Evolutionary conservation across 169 alveolate genomes (phyloP).

Genomic region (Cryptosporidium parvum): DNA sequence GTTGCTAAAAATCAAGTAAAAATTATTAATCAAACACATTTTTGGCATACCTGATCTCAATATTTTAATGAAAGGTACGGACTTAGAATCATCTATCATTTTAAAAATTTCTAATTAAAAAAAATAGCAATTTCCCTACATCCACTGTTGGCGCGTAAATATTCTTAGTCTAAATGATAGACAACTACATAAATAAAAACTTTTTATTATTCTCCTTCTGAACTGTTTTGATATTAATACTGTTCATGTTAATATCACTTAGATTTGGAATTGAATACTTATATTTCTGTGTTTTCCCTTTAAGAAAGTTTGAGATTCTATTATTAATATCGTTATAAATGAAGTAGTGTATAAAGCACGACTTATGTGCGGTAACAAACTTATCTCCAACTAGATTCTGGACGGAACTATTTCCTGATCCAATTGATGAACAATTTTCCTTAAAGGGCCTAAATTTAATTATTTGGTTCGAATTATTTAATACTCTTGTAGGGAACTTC

Average conservation of each 20-base stretch:
- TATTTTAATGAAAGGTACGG: conserved; percentile 3
- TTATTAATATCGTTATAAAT: conserved; percentile 43
- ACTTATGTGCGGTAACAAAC: conserved; percentile 50
- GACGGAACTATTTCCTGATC: background rate
- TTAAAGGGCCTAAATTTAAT: conserved; percentile 35
- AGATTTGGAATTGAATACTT: background rate
- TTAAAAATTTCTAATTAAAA: background rate
- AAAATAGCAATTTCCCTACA: background rate
- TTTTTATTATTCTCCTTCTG: conserved; percentile 11
- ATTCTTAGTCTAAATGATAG: background rate
- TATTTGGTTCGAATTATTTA: background rate
- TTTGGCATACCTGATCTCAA: conserved; percentile 46
- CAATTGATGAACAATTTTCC: background rate
- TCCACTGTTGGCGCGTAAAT: conserved; percentile 6
- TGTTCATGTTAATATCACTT: background rate
- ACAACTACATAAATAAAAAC: conserved; percentile 31
- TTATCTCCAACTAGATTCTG: conserved; percentile 46
- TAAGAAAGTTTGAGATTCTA: background rate
- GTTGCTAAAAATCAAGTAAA: conserved; percentile 20
- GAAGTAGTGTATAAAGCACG: conserved; percentile 63
- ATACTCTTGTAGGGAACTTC: conserved; percentile 15
- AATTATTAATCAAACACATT: background rate
- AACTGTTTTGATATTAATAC: background rate
- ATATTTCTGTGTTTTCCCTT: background rate
- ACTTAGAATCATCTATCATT: conserved; percentile 60